Percentiles rank a stretch among this genome's conserved stretches.
These are phyloP conservation scores for Papilionanthe hybrid DNA, from an alignment of 116 monocot species.

Conservation along the genomic window DNA sequence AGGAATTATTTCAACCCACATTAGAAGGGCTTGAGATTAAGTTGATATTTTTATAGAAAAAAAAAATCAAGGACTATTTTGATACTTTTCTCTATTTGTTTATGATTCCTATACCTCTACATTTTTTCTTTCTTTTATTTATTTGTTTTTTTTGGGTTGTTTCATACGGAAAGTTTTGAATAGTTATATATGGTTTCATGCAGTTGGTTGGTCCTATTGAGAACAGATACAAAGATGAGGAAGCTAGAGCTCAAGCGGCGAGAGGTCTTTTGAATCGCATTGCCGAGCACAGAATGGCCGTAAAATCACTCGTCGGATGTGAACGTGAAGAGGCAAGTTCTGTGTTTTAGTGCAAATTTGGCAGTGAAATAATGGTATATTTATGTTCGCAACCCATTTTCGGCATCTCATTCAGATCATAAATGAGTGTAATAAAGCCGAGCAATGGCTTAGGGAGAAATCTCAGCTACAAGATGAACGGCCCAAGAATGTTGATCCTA, in stretches of 20 bases:
- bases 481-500: constrained; percentile 38
- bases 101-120: not conserved
- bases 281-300: constrained; percentile 41
- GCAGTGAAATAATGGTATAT: not conserved
- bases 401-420: constrained; percentile 20
- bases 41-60: no score
- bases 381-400: not conserved
- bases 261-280: constrained; percentile 63
- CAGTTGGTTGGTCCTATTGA: constrained; percentile 81
- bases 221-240: constrained; percentile 59
- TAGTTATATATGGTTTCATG: not conserved
- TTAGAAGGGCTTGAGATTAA: no score
- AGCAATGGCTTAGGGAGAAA: constrained; percentile 50
- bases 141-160: not conserved
- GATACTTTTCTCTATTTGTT: no score
- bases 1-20: no score
- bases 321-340: constrained; percentile 51
- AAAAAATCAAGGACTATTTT: no score
- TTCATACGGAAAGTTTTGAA: not conserved
- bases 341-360: not conserved
- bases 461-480: constrained; percentile 40
- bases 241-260: constrained; percentile 51
- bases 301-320: constrained; percentile 19
- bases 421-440: constrained; percentile 44
- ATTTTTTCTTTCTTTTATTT: no score